Evolutionary conservation across 257 asterid genomes (phyloP), one percentile per base, ranked within the genome.

Genomic region (Datura wrightii): DNA sequence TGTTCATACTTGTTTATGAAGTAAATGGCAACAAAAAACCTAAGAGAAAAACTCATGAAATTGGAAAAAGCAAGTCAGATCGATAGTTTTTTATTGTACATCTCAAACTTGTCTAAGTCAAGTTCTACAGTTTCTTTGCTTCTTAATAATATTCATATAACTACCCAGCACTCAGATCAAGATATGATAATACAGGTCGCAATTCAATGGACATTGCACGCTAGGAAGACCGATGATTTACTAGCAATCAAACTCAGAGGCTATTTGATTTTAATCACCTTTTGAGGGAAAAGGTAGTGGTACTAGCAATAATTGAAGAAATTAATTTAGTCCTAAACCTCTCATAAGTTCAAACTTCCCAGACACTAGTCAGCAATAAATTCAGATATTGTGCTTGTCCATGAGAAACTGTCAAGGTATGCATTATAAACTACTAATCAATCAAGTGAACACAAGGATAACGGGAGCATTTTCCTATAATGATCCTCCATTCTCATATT

Each of bases 271-370:
- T 76, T 76, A 76, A 34, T 48, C 62, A 50, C 82, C 44, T 48
- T 76, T 76, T 50, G 82, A 31, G 46, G 81, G 46, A 50, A 11
- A 50, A 76, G n/a, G 58, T 76, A 52, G 82, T 24, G 31, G 31
- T 50, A 76, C 59, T 13, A 52, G 82, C 24, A 13, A n/a, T 50
- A 76, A 76, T 52, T 76, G 62, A 76, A 76, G 60, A 76, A 76
- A 76, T 76, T 52, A 50, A 36, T 76, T 62, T 76, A 76, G 63
- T 52, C 63, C 46, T 31, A 50, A 76, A 31, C 31, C 62, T 76
- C 82, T n/a, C 14, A 0, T 52, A 76, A 50, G 63, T 4, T 52
- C 62, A 52, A 50, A 31, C 48, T 6, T 34, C 48, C 62, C 82
- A 31, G 63, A 76, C 1, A 31, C 46, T 50, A 50, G 14, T 7